Percentiles rank a stretch among this genome's conserved stretches.
Conservation (phyloP, 768 basidiomycete species). For the Nevesoporus exiguus region DNA sequence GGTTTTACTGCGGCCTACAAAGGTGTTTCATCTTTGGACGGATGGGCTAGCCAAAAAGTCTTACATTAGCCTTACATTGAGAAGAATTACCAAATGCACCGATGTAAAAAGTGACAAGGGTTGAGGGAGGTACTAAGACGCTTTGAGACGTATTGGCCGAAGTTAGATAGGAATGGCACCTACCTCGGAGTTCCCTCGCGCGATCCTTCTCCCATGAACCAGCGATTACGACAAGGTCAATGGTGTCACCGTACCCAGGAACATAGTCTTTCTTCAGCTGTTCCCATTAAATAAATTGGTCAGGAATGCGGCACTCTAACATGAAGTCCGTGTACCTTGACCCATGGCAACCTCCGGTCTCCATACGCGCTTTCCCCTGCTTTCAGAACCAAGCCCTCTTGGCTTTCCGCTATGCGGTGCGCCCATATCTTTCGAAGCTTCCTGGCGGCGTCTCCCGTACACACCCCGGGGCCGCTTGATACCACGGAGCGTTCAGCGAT, state of each 20-base stretch:
- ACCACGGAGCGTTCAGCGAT: slow-evolving; percentile 57
- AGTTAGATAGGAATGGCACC: slow-evolving; percentile 3
- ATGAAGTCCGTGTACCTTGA: slow-evolving; percentile 49
- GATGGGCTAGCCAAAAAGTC: slow-evolving; percentile 12
- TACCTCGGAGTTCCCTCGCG: slow-evolving; percentile 73
- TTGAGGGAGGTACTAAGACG: slow-evolving; percentile 58
- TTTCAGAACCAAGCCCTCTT: slow-evolving; percentile 80
- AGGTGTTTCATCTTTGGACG: neutral
- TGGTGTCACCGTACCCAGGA: slow-evolving; percentile 72
- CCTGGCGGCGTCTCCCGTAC: slow-evolving; percentile 14
- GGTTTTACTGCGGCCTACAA: slow-evolving; percentile 45
- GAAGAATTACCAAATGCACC: slow-evolving; percentile 58
- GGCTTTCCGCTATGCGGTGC: slow-evolving; percentile 43
- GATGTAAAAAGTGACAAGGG: slow-evolving; percentile 78
- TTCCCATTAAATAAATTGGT: neutral
- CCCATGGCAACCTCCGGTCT: slow-evolving; percentile 66
- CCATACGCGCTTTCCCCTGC: slow-evolving; percentile 66
- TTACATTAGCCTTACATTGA: slow-evolving; percentile 39
- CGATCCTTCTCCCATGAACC: slow-evolving; percentile 79
- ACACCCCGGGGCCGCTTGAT: slow-evolving; percentile 9
- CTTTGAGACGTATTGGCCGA: neutral
- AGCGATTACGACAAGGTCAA: slow-evolving; percentile 77
- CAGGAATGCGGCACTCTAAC: slow-evolving; percentile 8
- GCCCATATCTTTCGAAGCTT: slow-evolving; percentile 48
- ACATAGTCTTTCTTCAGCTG: slow-evolving; percentile 86